Conservation (phyloP, 1,284 basidiomycete species). For the Quambalaria eucalypti region DNA sequence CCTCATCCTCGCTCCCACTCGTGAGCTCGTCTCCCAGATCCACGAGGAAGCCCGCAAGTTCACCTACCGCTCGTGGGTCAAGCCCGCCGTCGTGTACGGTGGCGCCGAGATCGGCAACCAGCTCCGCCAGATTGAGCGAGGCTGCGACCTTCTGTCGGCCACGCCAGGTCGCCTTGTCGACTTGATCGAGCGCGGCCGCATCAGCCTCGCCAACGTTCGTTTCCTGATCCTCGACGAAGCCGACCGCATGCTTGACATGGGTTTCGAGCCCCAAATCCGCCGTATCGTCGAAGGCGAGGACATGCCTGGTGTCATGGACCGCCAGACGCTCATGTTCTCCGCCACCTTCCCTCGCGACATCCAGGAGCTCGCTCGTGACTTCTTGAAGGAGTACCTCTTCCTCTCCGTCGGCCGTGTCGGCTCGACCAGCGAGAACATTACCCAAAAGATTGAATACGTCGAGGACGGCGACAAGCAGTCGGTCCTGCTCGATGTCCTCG, state of each 20-base stretch:
- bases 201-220: conserved; percentile 89
- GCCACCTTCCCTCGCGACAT: conserved; percentile 99
- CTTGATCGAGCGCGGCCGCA: conserved; percentile 92
- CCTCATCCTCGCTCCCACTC: conserved; percentile 91
- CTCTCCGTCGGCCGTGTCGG: conserved; percentile 96
- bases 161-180: conserved; percentile 99
- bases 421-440: conserved; percentile 98
- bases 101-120: conserved; percentile 96
- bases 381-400: conserved; percentile 78
- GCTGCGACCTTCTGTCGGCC: conserved; percentile 91
- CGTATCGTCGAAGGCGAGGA: conserved; percentile 96
- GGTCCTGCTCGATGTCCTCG: conserved; percentile 85
- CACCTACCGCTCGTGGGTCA: conserved; percentile 97
- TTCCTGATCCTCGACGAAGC: conserved; percentile 99
- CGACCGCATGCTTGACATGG: conserved; percentile 99
- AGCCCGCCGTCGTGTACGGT: conserved; percentile 96
- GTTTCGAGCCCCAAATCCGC: conserved; percentile 99
- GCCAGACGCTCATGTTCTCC: conserved; percentile 99
- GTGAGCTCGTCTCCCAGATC: conserved; percentile 97
- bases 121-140: conserved; percentile 85
- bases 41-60: conserved; percentile 99
- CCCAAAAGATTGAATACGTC: conserved; percentile 94
- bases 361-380: conserved; percentile 89
- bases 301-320: conserved; percentile 84
- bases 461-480: conserved; percentile 96